Base-by-base conservation (phyloP, 2,329 filamentous ascomycete species). In the Ophiostoma sp. region DNA sequence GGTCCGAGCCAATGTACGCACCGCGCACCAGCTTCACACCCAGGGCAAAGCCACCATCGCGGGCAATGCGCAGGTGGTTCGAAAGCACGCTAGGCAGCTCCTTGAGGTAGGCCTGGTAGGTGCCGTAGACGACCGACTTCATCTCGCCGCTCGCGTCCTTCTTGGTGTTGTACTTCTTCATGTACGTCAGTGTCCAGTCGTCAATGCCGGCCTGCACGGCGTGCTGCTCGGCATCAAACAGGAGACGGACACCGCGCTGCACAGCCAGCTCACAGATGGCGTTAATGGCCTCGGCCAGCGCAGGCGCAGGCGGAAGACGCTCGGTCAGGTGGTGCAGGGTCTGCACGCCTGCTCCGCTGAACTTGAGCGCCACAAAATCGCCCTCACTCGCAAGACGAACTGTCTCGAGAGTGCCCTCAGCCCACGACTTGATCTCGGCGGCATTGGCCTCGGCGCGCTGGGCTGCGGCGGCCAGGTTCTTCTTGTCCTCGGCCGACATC, bases 161-260 rank as follows among this genome's bases (percentile, higher is more conserved):
- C 1, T 79, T 75, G 0, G 82, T 85, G 81, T 96, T 96, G 82
- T 91, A 94, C 77, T 86, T 87, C 75, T 87, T 86, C 82, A 93
- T 91, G 74, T 93, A 90, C n/a, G 85, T 80, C 67, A 95, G 79
- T 5, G 89, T 92, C 90, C 93, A 94, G 74, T 87, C 85, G 77
- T 95, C 90, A 72, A 96, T 94, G 8, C 92, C 92, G 6, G 85
- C 81, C 79, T 96, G 92, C 39, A 95, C 85, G 70, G 86, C 85
- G 70, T 89, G 88, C 78, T 96, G 92, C 79, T 97, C 94, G 1
- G 93, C 94, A 73, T 96, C 92, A 73, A 96, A 92, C 1, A 96
- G 86, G 0, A 97, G 84, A 3, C 87, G 85, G 2, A 96, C 87
- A 33, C 89, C 87, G 68, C 89, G 87, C 52, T 86, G 81, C 1